These are phyloP conservation scores for Lunularia cruciata DNA, from an alignment of 225 moss, liverwort and hornwort genomes.

Conservation along the genomic window DNA sequence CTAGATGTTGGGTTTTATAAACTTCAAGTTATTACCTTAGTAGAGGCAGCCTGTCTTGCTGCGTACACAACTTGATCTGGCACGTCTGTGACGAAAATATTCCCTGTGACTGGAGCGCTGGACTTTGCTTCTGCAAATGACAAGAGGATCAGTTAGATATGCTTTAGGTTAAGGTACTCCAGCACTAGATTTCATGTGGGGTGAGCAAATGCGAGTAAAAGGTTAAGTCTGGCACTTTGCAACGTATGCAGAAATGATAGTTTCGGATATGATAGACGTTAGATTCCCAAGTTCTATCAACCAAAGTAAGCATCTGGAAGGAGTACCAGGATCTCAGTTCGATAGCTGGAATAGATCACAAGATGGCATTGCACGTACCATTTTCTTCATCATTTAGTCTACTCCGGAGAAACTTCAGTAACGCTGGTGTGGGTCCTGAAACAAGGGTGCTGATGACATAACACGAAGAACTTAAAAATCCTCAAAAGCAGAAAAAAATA, in stretches of 20 bases:
- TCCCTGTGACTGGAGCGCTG: constrained; percentile 60
- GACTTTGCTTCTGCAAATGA: constrained; percentile 51
- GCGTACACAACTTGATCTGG: constrained; percentile 79
- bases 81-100: constrained; percentile 77
- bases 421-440: constrained; percentile 80
- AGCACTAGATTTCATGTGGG: too few relatives aligned
- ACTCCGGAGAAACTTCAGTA: constrained; percentile 83
- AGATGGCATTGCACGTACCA: constrained; percentile 32
- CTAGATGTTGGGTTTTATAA: too few relatives aligned
- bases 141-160: background rate
- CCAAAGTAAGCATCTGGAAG: too few relatives aligned
- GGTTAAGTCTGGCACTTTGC: too few relatives aligned
- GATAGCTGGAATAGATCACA: background rate
- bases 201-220: too few relatives aligned
- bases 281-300: too few relatives aligned
- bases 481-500: too few relatives aligned
- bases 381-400: constrained; percentile 65
- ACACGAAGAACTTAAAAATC: background rate
- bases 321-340: background rate
- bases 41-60: constrained; percentile 68
- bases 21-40: too few relatives aligned
- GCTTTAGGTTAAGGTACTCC: too few relatives aligned
- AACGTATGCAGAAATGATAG: too few relatives aligned
- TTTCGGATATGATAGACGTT: too few relatives aligned
- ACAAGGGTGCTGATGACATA: constrained; percentile 56